Evolutionary conservation across 2,329 filamentous ascomycete species (phyloP).

Genomic region (Diaporthe humulicola): DNA sequence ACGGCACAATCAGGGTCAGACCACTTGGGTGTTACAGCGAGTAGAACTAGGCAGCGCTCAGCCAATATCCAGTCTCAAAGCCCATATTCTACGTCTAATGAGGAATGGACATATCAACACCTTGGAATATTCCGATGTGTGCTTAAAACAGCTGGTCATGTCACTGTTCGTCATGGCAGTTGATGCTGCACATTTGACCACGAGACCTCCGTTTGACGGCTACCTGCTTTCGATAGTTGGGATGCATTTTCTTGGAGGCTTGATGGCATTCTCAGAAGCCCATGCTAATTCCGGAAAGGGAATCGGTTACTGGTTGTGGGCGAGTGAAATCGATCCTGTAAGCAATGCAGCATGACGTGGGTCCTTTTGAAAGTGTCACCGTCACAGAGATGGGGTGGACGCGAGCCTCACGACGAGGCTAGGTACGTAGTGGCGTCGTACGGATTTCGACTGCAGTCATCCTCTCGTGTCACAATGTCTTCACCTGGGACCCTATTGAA

Average conservation of each 20-base stretch:
- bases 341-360: conserved; percentile 7
- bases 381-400: background rate
- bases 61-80: background rate
- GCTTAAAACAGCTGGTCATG: background rate
- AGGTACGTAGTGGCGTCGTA: background rate
- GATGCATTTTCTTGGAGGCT: background rate
- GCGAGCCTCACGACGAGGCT: background rate
- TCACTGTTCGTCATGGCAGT: background rate
- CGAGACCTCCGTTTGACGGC: background rate
- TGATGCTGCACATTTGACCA: background rate
- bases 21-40: background rate
- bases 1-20: background rate
- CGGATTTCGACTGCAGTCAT: background rate
- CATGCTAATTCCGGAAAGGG: background rate
- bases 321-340: background rate
- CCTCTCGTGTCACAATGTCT: background rate
- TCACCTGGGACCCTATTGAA: background rate
- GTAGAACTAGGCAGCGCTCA: background rate
- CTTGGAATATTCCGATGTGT: background rate
- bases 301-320: background rate
- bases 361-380: background rate
- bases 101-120: background rate
- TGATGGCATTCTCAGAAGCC: conserved; percentile 11
- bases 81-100: too few species aligned
- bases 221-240: conserved; percentile 11